A percentile compares a stretch with the other conserved stretches of the same genome.
These are phyloP conservation scores for Xylaria sp. DNA, from an alignment of 2,329 filamentous ascomycete species.

Conservation along the genomic window DNA sequence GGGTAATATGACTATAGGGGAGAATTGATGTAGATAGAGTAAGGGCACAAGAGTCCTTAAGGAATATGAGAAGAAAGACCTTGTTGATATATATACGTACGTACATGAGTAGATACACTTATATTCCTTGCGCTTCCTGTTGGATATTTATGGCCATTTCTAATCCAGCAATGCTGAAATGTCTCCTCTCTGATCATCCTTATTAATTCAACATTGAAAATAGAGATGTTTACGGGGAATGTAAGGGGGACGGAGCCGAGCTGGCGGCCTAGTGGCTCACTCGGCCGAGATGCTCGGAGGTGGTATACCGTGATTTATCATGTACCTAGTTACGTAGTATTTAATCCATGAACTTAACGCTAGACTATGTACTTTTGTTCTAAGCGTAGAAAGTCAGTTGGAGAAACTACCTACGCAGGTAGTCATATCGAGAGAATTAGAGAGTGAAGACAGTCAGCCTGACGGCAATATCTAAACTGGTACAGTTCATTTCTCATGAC, in stretches of 20 bases:
- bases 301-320: too few species aligned
- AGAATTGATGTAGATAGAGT: background rate
- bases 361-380: too few species aligned
- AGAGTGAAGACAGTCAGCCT: too few species aligned
- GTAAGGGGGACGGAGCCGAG: conserved; percentile 22
- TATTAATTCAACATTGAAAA: background rate
- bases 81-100: conserved; percentile 19
- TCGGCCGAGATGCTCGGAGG: conserved; percentile 23
- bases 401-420: too few species aligned
- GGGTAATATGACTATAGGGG: background rate
- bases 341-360: background rate
- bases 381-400: too few species aligned
- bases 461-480: too few species aligned
- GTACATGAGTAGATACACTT: background rate
- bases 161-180: background rate
- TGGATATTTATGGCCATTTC: background rate
- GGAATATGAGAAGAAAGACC: background rate
- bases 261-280: background rate
- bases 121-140: background rate
- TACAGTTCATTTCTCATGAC: too few species aligned
- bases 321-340: background rate
- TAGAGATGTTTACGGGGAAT: too few species aligned
- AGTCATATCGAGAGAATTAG: too few species aligned
- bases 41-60: background rate
- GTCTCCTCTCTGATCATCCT: background rate